Conservation (phyloP, 352 stramenopile species). For the Phytopythium delawarense region DNA sequence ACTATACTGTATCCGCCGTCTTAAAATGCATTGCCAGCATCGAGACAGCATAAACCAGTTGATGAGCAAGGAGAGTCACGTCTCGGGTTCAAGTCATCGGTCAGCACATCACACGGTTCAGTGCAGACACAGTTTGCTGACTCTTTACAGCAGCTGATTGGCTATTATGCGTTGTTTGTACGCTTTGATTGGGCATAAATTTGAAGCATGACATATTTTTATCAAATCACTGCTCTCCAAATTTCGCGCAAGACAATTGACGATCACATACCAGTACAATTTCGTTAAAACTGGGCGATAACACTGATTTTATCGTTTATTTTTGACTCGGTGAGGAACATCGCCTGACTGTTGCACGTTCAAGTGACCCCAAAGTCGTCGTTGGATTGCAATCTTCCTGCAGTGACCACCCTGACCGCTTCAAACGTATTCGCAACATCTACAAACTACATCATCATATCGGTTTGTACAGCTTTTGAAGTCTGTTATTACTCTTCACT, state of each 20-base stretch:
- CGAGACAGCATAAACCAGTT: background rate
- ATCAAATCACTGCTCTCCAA: background rate
- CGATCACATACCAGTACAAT: background rate
- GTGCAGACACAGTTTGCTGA: too few species aligned
- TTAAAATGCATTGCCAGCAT: background rate
- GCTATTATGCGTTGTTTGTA: too few species aligned
- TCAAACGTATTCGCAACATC: too few species aligned
- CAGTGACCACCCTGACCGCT: background rate
- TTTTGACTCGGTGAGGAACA: too few species aligned
- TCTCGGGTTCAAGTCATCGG: background rate
- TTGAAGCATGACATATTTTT: background rate
- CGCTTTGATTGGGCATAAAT: too few species aligned
- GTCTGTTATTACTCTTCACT: too few species aligned
- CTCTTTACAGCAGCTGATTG: too few species aligned
- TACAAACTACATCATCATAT: too few species aligned
- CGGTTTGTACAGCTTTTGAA: too few species aligned
- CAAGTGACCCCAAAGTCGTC: background rate
- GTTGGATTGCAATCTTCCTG: background rate
- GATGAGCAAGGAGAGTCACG: constrained; percentile 2
- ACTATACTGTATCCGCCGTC: background rate
- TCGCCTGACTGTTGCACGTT: background rate
- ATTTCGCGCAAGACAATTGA: too few species aligned
- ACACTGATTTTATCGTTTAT: too few species aligned
- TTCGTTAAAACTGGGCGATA: too few species aligned
- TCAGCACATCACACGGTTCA: background rate